phyloP scores from a whole-genome alignment of 2,329 filamentous ascomycete genomes.

The Fusarium secorum region DNA sequence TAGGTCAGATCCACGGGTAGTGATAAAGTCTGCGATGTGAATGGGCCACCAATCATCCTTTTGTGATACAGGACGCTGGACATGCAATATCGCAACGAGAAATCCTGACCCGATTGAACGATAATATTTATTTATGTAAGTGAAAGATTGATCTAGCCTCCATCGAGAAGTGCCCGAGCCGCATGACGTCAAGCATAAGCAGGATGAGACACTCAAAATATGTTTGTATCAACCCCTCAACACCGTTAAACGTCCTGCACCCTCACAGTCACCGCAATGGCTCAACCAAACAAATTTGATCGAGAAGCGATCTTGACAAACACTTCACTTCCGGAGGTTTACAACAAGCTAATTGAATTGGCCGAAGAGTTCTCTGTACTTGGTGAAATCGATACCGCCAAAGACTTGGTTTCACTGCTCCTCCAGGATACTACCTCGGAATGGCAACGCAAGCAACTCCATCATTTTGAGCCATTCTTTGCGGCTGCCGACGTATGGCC shows the following conservation, averaged over 20 bases:
- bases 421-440: conserved; percentile 24
- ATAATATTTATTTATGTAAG: not conserved
- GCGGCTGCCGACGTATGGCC: conserved; percentile 27
- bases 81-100: not conserved
- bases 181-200: conserved; percentile 11
- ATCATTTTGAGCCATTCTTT: conserved; percentile 22
- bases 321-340: conserved; percentile 10
- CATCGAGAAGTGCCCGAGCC: not conserved
- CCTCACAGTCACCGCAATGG: not conserved
- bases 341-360: conserved; percentile 6
- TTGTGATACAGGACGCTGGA: not conserved
- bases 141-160: not conserved
- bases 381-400: conserved; percentile 19
- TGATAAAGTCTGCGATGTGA: not conserved
- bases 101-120: not conserved
- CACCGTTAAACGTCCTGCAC: not conserved
- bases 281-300: conserved; percentile 12
- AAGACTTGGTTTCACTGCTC: conserved; percentile 24
- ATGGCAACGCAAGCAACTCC: conserved; percentile 20
- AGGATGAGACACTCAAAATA: not conserved
- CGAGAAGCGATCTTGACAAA: conserved; percentile 4
- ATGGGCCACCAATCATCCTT: not conserved
- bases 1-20: too few relatives aligned
- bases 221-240: not conserved
- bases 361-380: conserved; percentile 33